A percentile compares a stretch with the other conserved stretches of the same genome.
Evolutionary conservation across 2,329 filamentous ascomycete species (phyloP).

Genomic region (Apiospora phragmitis): DNA sequence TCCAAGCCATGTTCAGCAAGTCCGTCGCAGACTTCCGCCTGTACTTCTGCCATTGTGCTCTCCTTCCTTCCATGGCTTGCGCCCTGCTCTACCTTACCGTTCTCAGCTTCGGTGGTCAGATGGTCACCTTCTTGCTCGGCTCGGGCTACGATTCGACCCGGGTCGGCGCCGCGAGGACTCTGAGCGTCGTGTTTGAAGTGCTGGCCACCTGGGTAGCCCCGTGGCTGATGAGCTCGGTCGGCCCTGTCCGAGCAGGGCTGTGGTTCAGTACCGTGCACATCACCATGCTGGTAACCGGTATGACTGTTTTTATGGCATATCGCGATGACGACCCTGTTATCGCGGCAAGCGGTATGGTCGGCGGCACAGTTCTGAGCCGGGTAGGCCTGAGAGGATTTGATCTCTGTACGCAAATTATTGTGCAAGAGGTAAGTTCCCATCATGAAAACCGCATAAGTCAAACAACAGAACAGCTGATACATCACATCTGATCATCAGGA

Average conservation of each 20-base stretch:
- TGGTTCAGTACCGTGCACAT: slow-evolving; percentile 72
- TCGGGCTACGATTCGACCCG: slow-evolving; percentile 51
- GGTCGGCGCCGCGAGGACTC: slow-evolving; percentile 54
- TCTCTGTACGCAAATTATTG: slow-evolving; percentile 57
- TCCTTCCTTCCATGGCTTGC: slow-evolving; percentile 61
- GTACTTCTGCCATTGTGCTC: slow-evolving; percentile 56
- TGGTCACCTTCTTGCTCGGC: slow-evolving; percentile 64
- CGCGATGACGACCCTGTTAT: slow-evolving; percentile 25
- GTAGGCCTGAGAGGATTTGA: slow-evolving; percentile 64
- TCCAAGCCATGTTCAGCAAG: background rate
- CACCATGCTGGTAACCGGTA: slow-evolving; percentile 48
- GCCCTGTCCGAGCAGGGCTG: slow-evolving; percentile 63
- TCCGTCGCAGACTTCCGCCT: slow-evolving; percentile 21
- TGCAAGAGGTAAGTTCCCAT: slow-evolving; percentile 54
- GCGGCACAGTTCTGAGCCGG: slow-evolving; percentile 55
- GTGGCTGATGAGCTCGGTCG: slow-evolving; percentile 53
- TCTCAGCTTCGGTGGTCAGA: slow-evolving; percentile 59
- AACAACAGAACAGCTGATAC: background rate
- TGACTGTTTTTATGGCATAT: slow-evolving; percentile 21
- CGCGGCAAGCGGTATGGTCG: slow-evolving; percentile 49
- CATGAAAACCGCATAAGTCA: background rate
- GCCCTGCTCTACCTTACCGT: slow-evolving; percentile 64
- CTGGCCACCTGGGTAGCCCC: slow-evolving; percentile 62
- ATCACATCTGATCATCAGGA: slow-evolving; percentile 38
- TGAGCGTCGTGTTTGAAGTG: slow-evolving; percentile 57